phyloP scores from a whole-genome alignment of 1,139 yeast genomes.

The Hyphopichia wangnamkhiaoensis region DNA sequence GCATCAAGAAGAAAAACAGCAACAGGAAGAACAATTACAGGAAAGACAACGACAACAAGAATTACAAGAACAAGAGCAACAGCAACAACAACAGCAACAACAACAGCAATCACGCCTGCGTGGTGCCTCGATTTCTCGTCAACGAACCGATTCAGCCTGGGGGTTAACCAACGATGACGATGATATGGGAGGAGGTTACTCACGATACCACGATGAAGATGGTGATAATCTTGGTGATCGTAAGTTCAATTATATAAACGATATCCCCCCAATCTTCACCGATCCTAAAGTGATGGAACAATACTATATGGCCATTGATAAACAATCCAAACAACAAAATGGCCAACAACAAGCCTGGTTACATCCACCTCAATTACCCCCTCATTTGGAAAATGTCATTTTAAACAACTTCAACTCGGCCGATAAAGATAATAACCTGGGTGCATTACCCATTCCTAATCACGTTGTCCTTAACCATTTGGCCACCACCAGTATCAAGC shows the following conservation, averaged over 20 bases:
- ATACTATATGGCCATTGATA: conserved; percentile 72
- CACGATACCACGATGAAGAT: conserved; percentile 69
- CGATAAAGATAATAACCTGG: conserved; percentile 48
- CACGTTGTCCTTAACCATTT: conserved; percentile 50
- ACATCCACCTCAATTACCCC: conserved; percentile 54
- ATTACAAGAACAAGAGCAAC: conserved; percentile 10
- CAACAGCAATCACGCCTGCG: conserved; percentile 17
- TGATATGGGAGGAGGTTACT: conserved; percentile 81
- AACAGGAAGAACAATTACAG: conserved; percentile 12
- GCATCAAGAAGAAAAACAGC: conserved; percentile 13
- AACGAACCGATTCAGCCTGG: conserved; percentile 51
- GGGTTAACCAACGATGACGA: conserved; percentile 66
- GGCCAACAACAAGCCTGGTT: conserved; percentile 72
- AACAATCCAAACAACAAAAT: conserved; percentile 62
- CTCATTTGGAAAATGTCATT: conserved; percentile 50
- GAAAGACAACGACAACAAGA: conserved; percentile 9
- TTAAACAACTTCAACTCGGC: conserved; percentile 49
- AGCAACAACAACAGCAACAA: conserved; percentile 7
- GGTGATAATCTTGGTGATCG: conserved; percentile 15
- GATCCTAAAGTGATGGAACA: conserved; percentile 66
- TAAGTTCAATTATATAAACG: conserved; percentile 49
- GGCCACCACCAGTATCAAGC: conserved; percentile 51
- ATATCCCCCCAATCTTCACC: conserved; percentile 87
- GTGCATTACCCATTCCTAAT: conserved; percentile 52
- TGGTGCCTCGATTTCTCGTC: conserved; percentile 29